These are phyloP conservation scores for Mucor velutinosus DNA, from an alignment of 371 early-diverging fungal species.

Conservation along the genomic window DNA sequence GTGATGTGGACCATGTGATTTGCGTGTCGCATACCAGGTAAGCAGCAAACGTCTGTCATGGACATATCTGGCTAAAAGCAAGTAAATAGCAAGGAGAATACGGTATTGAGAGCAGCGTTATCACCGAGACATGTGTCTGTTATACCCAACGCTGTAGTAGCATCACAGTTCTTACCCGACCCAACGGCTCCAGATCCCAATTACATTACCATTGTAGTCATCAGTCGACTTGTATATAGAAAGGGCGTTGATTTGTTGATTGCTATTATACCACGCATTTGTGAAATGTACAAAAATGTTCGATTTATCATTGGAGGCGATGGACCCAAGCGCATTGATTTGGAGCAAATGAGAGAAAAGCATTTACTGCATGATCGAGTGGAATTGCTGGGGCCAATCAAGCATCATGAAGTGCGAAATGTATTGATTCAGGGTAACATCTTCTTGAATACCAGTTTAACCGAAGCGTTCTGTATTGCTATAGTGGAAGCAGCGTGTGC, in stretches of 20 bases:
- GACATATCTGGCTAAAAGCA: neutral
- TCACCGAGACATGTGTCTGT: conserved; percentile 91
- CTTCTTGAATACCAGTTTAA: conserved; percentile 98
- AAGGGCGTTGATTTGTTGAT: conserved; percentile 97
- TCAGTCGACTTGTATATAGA: conserved; percentile 94
- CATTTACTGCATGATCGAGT: conserved; percentile 94
- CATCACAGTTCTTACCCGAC: conserved; percentile 88
- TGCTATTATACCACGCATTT: conserved; percentile 93
- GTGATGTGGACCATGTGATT: conserved; percentile 95
- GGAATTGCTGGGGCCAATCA: conserved; percentile 86
- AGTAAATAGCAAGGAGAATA: conserved; percentile 90
- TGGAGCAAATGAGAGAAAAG: conserved; percentile 98
- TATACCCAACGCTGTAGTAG: conserved; percentile 99
- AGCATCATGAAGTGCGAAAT: conserved; percentile 84
- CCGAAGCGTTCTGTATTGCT: conserved; percentile 99
- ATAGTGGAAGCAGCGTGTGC: conserved; percentile 99
- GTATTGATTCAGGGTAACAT: conserved; percentile 96
- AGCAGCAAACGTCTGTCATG: neutral
- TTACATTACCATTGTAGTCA: conserved; percentile 92
- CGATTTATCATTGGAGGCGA: conserved; percentile 97
- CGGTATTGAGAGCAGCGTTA: conserved; percentile 91
- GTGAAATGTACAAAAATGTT: conserved; percentile 79
- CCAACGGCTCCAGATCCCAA: conserved; percentile 74
- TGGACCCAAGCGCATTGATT: conserved; percentile 94
- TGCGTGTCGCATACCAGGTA: conserved; percentile 98